Percentiles rank a stretch among this genome's conserved stretches.
These are phyloP conservation scores for Ceratorhiza oryzae-sativae DNA, from an alignment of 1,284 basidiomycete genomes.

Conservation along the genomic window DNA sequence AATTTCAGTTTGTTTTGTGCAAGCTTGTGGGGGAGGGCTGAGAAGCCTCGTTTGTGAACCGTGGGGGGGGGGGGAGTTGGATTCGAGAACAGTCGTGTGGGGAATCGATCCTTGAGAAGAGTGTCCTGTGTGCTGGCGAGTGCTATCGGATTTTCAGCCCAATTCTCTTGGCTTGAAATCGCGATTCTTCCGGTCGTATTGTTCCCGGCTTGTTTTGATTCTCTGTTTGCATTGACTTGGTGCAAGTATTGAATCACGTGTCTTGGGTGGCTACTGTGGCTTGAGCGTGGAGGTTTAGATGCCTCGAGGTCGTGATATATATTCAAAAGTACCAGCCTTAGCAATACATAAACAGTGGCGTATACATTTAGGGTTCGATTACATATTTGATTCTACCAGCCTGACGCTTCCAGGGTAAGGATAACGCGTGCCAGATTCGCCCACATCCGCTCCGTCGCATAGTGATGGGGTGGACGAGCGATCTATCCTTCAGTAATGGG, in stretches of 20 bases:
- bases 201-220: too few relatives aligned
- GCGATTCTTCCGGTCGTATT: too few relatives aligned
- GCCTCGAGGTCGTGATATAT: too few relatives aligned
- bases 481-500: too few relatives aligned
- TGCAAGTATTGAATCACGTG: too few relatives aligned
- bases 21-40: background rate
- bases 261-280: background rate
- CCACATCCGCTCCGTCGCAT: background rate
- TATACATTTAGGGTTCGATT: background rate
- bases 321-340: too few relatives aligned
- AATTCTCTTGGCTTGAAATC: too few relatives aligned
- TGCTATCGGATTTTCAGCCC: too few relatives aligned
- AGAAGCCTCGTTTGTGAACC: background rate
- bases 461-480: background rate
- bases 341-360: background rate
- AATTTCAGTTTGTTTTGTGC: background rate
- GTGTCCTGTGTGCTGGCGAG: too few relatives aligned
- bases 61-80: background rate
- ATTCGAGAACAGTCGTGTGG: background rate
- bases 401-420: background rate
- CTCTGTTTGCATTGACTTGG: too few relatives aligned
- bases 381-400: background rate
- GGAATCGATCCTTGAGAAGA: too few relatives aligned
- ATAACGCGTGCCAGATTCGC: background rate
- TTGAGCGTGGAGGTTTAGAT: too few relatives aligned